A percentile compares a stretch with the other conserved stretches of the same genome.
Evolutionary conservation across 768 basidiomycete genomes (phyloP).

Genomic region (Coprinopsis strossmayeri): DNA sequence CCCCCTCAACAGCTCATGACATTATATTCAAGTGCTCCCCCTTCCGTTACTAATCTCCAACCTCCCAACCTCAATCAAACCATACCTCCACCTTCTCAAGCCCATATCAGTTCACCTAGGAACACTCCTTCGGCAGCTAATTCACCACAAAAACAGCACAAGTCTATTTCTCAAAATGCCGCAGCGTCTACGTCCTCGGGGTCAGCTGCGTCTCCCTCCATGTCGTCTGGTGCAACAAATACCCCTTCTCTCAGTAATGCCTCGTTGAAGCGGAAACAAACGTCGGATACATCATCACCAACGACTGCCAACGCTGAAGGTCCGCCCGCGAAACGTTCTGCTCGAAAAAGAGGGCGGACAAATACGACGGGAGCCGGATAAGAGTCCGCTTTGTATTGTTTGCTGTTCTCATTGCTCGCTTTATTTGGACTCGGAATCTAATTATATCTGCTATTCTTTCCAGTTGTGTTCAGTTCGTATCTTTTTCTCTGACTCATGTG

Average conservation of each 20-base stretch:
- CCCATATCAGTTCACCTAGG: slow-evolving; percentile 36
- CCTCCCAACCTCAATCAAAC: slow-evolving; percentile 34
- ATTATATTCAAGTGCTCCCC: slow-evolving; percentile 14
- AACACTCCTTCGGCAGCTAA: slow-evolving; percentile 46
- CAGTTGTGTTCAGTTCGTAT: too few species aligned
- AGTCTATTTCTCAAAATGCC: slow-evolving; percentile 36
- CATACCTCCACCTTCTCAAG: slow-evolving; percentile 20
- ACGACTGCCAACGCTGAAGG: slow-evolving; percentile 39
- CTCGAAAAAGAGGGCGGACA: slow-evolving; percentile 52
- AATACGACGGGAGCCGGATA: slow-evolving; percentile 27
- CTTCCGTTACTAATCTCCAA: slow-evolving; percentile 23
- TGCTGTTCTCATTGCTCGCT: too few species aligned
- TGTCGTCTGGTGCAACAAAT: slow-evolving; percentile 24
- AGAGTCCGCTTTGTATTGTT: too few species aligned
- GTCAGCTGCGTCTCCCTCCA: slow-evolving; percentile 27
- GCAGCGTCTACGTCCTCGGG: slow-evolving; percentile 20
- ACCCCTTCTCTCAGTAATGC: slow-evolving; percentile 44
- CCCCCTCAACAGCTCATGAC: slow-evolving; percentile 1
- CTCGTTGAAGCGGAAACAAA: slow-evolving; percentile 51
- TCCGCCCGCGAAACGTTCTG: slow-evolving; percentile 41
- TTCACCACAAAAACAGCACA: slow-evolving; percentile 59
- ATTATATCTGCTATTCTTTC: too few species aligned
- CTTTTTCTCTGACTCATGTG: too few species aligned
- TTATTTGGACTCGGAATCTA: too few species aligned
- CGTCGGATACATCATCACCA: slow-evolving; percentile 37